Base-by-base conservation (phyloP, 306 rosid genomes). In the Lablab purpureus region DNA sequence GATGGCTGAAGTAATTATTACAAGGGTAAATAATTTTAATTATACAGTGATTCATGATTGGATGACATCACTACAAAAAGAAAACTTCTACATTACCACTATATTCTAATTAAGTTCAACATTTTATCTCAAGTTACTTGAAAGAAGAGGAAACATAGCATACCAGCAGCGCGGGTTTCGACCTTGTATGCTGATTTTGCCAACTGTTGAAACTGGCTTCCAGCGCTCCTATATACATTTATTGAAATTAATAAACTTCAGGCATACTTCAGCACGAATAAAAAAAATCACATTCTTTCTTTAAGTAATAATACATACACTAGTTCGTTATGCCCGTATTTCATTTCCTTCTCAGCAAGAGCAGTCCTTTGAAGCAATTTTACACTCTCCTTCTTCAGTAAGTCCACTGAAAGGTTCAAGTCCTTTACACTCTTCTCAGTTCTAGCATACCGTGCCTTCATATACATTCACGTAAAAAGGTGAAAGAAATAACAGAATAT, bases 261-360 rank as follows among this genome's bases (percentile, higher is more conserved):
- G 60, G 64, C 72, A 77, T 65, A 18, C 28, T 47, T 76, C 27
- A 76, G 54, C 73, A 19, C 14, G 34, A 72, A 73, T 52, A 43
- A 12, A 12, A 43, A 6, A 34, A 11, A 60, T 15, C 22, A 47
- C 4, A 13, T 32, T 36, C 73, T 27, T 46, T 68, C 79, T 37
- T 47, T 68, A 27, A 87, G 10, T 52, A 36, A 81, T 40, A 45
- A 81, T 73, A 78, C 88, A 56, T 90, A 95, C 99, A 50, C 62
- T 82, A 95, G 93, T 81, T 91, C 97, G 0, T 10, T 70, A 43
- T 74, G 87, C 83, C 98, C 98, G 23, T 90, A 87, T 67, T 84
- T 90, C 99, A 95, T 88, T 69, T 92, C 96, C 83, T 84, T 91
- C 87, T 92, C 99, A 56, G 96, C 99, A 36, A 87, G 90, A 52